These are phyloP conservation scores for Penicillium aurantiogriseum DNA, from an alignment of 2,329 filamentous ascomycete genomes.

Conservation along the genomic window DNA sequence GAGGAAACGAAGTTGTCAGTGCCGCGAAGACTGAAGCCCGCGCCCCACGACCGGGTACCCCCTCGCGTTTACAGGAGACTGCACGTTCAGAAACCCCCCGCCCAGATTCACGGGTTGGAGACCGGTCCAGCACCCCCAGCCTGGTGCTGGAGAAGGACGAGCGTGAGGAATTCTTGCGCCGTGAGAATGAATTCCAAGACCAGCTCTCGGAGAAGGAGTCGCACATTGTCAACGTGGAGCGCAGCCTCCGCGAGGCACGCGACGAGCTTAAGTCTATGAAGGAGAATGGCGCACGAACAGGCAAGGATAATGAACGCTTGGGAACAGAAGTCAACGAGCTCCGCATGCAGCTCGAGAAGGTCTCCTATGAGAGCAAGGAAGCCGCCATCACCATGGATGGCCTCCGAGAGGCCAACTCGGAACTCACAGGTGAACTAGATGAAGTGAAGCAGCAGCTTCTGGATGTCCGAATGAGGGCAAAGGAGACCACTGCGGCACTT, in stretches of 20 bases:
- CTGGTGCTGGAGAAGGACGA: conserved; percentile 92
- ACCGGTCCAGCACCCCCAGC: conserved; percentile 82
- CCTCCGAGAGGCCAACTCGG: conserved; percentile 90
- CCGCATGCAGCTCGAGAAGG: conserved; percentile 93
- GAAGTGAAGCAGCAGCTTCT: conserved; percentile 95
- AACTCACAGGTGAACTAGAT: conserved; percentile 87
- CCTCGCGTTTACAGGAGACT: conserved; percentile 44
- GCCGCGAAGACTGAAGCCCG: conserved; percentile 50
- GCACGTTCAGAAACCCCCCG: conserved; percentile 59
- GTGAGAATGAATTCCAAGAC: conserved; percentile 96
- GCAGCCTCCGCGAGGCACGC: conserved; percentile 75
- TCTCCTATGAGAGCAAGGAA: conserved; percentile 95
- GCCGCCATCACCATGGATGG: conserved; percentile 97
- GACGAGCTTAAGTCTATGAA: conserved; percentile 84
- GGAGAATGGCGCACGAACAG: conserved; percentile 77
- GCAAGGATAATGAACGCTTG: conserved; percentile 87
- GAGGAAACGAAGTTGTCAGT: conserved; percentile 55
- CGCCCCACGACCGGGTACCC: conserved; percentile 43
- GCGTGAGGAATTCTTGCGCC: conserved; percentile 87
- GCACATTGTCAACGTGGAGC: conserved; percentile 73
- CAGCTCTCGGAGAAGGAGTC: conserved; percentile 92
- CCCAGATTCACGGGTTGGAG: conserved; percentile 67
- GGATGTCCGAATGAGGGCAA: conserved; percentile 93
- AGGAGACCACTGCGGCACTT: conserved; percentile 82
- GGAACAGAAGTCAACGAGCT: conserved; percentile 85